Conservation (phyloP, 345 rosid genomes). For the Passiflora organensis region DNA sequence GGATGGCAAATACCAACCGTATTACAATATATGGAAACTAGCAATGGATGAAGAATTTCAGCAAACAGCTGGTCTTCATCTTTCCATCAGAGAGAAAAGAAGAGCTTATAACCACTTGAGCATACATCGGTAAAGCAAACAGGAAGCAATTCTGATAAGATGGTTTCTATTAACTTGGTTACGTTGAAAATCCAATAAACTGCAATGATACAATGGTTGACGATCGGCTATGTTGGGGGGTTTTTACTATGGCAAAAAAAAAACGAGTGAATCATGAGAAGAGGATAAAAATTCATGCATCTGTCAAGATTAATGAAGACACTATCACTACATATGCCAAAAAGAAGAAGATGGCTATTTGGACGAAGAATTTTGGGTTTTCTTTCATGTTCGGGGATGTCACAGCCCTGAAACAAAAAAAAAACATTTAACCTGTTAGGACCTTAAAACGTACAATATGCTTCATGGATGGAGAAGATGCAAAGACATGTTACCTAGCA, state of each 20-base stretch:
- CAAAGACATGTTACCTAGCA: constrained; percentile 47
- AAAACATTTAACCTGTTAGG: constrained; percentile 2
- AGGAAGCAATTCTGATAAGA: not conserved
- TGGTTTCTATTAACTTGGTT: constrained; percentile 16
- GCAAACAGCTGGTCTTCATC: too few relatives aligned
- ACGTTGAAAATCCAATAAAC: constrained; percentile 9
- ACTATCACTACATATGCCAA: constrained; percentile 92
- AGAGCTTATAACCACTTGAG: too few relatives aligned
- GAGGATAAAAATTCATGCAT: constrained; percentile 40
- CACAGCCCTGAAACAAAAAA: constrained; percentile 65
- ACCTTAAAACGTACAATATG: not conserved
- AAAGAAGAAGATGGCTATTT: constrained; percentile 80
- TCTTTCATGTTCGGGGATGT: constrained; percentile 99
- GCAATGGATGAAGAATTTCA: too few relatives aligned
- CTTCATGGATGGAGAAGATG: not conserved
- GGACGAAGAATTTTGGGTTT: constrained; percentile 83
- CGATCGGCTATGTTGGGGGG: not conserved
- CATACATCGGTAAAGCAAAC: not conserved
- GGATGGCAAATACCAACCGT: too few relatives aligned
- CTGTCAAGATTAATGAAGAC: constrained; percentile 91
- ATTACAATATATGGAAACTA: too few relatives aligned
- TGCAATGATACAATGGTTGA: constrained; percentile 9
- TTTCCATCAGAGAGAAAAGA: too few relatives aligned
- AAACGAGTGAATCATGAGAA: not conserved
- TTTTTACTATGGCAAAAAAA: not conserved